Percentiles rank a stretch among this genome's conserved stretches.
These are phyloP conservation scores for Nothophoma quercina DNA, from an alignment of 2,329 filamentous ascomycete species.

Conservation along the genomic window DNA sequence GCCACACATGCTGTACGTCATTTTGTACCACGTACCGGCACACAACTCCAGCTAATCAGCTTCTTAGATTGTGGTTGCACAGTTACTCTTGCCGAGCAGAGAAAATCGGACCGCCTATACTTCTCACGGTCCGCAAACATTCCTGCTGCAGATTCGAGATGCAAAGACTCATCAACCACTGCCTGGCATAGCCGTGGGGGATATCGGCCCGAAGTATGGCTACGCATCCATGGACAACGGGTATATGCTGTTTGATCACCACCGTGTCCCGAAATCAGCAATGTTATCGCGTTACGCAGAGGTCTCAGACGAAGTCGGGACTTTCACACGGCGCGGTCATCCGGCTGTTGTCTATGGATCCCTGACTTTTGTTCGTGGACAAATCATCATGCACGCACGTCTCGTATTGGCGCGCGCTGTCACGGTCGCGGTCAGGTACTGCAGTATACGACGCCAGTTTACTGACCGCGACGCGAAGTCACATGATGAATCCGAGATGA, in stretches of 20 bases:
- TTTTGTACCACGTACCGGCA: slow-evolving; percentile 6
- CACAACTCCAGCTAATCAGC: slow-evolving; percentile 12
- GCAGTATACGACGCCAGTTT: slow-evolving; percentile 59
- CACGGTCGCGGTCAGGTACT: slow-evolving; percentile 61
- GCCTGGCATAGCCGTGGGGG: slow-evolving; percentile 59
- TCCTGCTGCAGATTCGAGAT: slow-evolving; percentile 61
- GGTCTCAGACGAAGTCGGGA: slow-evolving; percentile 56
- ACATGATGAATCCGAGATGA: slow-evolving; percentile 46
- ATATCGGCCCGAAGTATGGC: slow-evolving; percentile 64
- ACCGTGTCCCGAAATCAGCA: slow-evolving; percentile 57
- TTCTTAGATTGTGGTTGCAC: slow-evolving; percentile 59
- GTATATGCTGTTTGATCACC: slow-evolving; percentile 61
- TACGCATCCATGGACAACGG: slow-evolving; percentile 63
- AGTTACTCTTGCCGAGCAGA: slow-evolving; percentile 54
- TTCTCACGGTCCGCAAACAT: slow-evolving; percentile 61
- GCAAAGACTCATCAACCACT: slow-evolving; percentile 57
- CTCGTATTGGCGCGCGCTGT: slow-evolving; percentile 62
- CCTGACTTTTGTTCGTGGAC: slow-evolving; percentile 57
- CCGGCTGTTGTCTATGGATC: slow-evolving; percentile 61
- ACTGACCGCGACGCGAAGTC: slow-evolving; percentile 56
- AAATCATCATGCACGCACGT: slow-evolving; percentile 60
- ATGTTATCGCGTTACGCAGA: slow-evolving; percentile 60
- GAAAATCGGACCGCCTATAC: slow-evolving; percentile 44
- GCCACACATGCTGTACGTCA: slow-evolving; percentile 58
- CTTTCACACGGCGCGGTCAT: slow-evolving; percentile 56